A percentile compares a stretch with the other conserved stretches of the same genome.
These are phyloP conservation scores for Syncephalis fuscata DNA, from an alignment of 371 early-diverging fungal genomes.

Conservation along the genomic window DNA sequence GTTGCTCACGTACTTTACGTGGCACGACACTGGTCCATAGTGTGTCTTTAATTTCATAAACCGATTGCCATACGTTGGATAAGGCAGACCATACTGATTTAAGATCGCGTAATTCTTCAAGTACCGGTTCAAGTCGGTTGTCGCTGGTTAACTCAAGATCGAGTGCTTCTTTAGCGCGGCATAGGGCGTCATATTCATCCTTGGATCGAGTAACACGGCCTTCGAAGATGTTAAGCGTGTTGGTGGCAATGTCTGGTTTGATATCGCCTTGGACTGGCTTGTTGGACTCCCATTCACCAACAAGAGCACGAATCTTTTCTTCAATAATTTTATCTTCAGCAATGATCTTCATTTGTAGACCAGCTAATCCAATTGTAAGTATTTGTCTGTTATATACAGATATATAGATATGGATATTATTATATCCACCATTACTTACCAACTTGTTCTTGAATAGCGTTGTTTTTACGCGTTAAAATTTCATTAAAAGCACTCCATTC, in stretches of 20 bases:
- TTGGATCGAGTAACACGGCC: constrained; percentile 64
- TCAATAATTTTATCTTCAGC: constrained; percentile 78
- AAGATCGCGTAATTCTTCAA: constrained; percentile 87
- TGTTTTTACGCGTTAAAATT: constrained; percentile 80
- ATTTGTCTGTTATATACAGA: background rate
- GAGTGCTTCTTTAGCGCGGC: constrained; percentile 87
- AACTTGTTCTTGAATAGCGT: constrained; percentile 76
- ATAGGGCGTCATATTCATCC: constrained; percentile 78
- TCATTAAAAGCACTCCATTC: constrained; percentile 96
- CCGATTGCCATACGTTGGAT: constrained; percentile 62
- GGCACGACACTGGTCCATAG: constrained; percentile 80
- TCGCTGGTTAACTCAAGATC: constrained; percentile 54
- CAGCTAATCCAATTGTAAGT: constrained; percentile 21
- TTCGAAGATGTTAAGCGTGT: constrained; percentile 73
- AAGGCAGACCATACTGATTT: constrained; percentile 89
- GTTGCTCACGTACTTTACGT: constrained; percentile 70
- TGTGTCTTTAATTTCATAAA: constrained; percentile 74
- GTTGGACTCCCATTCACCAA: constrained; percentile 82
- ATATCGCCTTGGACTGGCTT: constrained; percentile 94
- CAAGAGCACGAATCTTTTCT: constrained; percentile 66
- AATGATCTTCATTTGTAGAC: constrained; percentile 77
- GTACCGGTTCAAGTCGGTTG: constrained; percentile 64
- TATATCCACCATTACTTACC: background rate
- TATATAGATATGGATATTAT: background rate
- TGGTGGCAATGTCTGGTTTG: constrained; percentile 70